Evolutionary conservation across 208 protist genomes (phyloP).

Genomic region (Acanthamoeba sp.): DNA sequence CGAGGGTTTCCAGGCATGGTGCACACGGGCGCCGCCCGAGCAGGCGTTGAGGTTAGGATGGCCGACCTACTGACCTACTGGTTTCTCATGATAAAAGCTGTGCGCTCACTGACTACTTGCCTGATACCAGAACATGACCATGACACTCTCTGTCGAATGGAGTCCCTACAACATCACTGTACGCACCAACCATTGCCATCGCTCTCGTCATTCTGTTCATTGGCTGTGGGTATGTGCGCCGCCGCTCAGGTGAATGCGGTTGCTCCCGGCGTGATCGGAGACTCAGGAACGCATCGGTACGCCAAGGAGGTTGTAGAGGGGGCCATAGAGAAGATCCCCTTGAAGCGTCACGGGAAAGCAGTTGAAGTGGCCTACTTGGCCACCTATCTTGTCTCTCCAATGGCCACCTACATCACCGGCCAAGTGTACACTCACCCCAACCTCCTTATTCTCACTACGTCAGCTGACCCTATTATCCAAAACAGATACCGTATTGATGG

Average conservation of each 20-base stretch:
- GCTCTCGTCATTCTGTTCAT: not conserved
- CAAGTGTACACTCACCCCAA: not conserved
- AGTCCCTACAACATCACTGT: constrained; percentile 65
- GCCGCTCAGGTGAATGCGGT: constrained; percentile 40
- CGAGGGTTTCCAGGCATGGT: constrained; percentile 75
- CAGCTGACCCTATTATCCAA: too few relatives aligned
- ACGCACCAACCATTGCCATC: not conserved
- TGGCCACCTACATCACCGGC: constrained; percentile 52
- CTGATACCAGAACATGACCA: constrained; percentile 56
- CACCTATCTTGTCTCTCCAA: not conserved
- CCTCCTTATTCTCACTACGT: not conserved
- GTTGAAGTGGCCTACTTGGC: constrained; percentile 24
- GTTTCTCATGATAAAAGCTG: not conserved
- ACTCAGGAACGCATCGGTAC: constrained; percentile 49
- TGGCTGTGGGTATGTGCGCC: not conserved
- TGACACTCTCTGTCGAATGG: constrained; percentile 52
- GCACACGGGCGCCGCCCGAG: constrained; percentile 64
- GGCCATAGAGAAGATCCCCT: not conserved
- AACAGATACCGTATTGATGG: not conserved
- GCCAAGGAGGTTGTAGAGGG: constrained; percentile 49
- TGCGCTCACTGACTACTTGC: not conserved
- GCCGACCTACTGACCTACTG: too few relatives aligned
- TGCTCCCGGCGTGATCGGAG: constrained; percentile 50
- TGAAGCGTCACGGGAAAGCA: not conserved
- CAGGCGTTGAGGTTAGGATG: constrained; percentile 74